Base-by-base conservation (phyloP, 306 rosid species). In the Glycyrrhiza uralensis region DNA sequence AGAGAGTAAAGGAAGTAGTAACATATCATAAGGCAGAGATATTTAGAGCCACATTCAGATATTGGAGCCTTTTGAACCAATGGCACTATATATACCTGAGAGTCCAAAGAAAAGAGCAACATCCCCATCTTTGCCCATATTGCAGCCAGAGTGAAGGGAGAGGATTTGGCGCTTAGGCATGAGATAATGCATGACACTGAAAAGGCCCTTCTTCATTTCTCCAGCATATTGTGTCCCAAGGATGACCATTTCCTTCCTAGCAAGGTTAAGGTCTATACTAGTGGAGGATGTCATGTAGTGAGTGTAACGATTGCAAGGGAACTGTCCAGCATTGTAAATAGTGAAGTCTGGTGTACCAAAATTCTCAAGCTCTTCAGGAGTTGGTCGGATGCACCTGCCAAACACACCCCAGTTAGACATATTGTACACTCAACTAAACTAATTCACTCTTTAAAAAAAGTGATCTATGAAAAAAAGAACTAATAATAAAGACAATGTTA, bases 281-380 rank as follows among this genome's bases (percentile, higher is more conserved):
- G 98, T 92, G 1, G 98, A 92, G 38, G 98, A 92, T 32, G 98
- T 90, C 98, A 92, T 92, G 91, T 92, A 82, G 81, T 90, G 93
- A 24, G 96, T 92, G 57, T 82, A 92, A 80, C 96, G 95, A 71
- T 92, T 92, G 63, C 98, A 92, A 2, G 98, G 98, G 67, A 92
- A 92, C 68, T 83, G 87, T 9, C 98, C 98, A 15, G 98, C 98
- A 29, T 92, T 92, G 80, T 90, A 90, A 56, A 90, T 92, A 7
- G 96, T 92, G 79, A 92, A 92, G 73, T 92, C 96, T 4, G 98
- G 98, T 65, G 92, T 87, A 12, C 96, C 96, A 52, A 92, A 92
- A 46, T 82, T 50, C 87, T 88, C 86, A 76, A 92, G 87, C 87
- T 92, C 98, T 76, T 84, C 85, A 0, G 70, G 83, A 30, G 86